Conservation (phyloP, 1,139 yeast species). For the Hemisphaericaspora subhashii region DNA sequence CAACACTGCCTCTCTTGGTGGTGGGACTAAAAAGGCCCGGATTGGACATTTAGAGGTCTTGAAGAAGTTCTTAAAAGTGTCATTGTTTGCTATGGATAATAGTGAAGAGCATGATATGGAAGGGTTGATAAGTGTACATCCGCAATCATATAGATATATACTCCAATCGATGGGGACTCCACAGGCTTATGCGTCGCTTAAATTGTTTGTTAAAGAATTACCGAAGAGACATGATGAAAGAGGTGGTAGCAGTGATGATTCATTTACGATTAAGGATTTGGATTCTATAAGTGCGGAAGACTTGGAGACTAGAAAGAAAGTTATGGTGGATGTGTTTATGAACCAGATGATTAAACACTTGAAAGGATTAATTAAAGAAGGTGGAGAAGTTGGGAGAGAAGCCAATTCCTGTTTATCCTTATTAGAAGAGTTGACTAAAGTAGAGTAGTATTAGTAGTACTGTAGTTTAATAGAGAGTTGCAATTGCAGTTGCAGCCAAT, state of each 20-base stretch:
- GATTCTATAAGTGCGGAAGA: conserved; percentile 53
- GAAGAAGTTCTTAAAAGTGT: conserved; percentile 37
- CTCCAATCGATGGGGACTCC: conserved; percentile 48
- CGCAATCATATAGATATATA: conserved; percentile 50
- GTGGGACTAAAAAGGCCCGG: conserved; percentile 39
- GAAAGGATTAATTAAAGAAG: conserved; percentile 57
- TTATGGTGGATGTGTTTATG: conserved; percentile 54
- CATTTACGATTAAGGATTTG: conserved; percentile 31
- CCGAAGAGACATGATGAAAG: conserved; percentile 13
- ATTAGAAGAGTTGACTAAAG: conserved; percentile 9
- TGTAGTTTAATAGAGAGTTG: not conserved
- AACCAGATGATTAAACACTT: conserved; percentile 54
- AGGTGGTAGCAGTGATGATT: conserved; percentile 22
- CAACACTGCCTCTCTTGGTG: conserved; percentile 44
- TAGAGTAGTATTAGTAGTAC: too few species aligned
- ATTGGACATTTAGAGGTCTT: conserved; percentile 46
- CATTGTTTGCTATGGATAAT: conserved; percentile 29
- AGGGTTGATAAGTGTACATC: conserved; percentile 31
- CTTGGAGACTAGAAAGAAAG: conserved; percentile 56
- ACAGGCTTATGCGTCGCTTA: conserved; percentile 61
- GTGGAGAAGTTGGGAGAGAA: conserved; percentile 70
- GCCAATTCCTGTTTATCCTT: conserved; percentile 42
- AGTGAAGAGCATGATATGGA: conserved; percentile 8
- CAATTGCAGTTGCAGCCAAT: not conserved
- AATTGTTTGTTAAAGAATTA: conserved; percentile 46